These are phyloP conservation scores for Xylariaceae sp. DNA, from an alignment of 2,329 filamentous ascomycete genomes.

Conservation along the genomic window DNA sequence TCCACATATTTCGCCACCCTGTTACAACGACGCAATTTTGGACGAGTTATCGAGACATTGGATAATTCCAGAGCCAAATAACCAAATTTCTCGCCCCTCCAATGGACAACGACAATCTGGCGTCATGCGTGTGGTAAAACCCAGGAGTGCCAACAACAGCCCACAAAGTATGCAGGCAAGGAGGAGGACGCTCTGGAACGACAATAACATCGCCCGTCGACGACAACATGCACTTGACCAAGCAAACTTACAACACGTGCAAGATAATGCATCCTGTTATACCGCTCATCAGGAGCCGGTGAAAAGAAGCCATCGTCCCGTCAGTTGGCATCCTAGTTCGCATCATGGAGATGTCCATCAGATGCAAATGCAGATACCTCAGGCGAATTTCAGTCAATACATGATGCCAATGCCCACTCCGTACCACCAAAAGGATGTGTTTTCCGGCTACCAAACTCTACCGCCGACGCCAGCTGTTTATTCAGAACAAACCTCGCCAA, in stretches of 20 bases:
- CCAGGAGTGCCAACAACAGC: constrained; percentile 65
- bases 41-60: constrained; percentile 53
- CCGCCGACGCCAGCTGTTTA: constrained; percentile 52
- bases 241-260: constrained; percentile 37
- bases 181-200: constrained; percentile 55
- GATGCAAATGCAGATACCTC: constrained; percentile 34
- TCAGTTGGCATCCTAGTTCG: constrained; percentile 73
- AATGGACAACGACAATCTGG: constrained; percentile 46
- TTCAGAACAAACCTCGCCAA: constrained; percentile 56
- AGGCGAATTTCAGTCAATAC: constrained; percentile 35
- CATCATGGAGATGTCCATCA: constrained; percentile 38
- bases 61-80: constrained; percentile 42
- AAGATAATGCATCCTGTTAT: constrained; percentile 22
- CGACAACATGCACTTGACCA: constrained; percentile 47
- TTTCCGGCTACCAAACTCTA: constrained; percentile 39
- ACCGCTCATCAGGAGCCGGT: constrained; percentile 30
- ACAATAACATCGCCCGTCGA: constrained; percentile 42
- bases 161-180: constrained; percentile 52
- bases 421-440: constrained; percentile 40
- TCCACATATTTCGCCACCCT: constrained; percentile 27
- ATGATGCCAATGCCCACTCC: constrained; percentile 36
- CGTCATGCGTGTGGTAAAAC: constrained; percentile 60
- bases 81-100: constrained; percentile 47
- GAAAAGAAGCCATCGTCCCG: constrained; percentile 50
- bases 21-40: constrained; percentile 42